Conservation (phyloP, 2,329 filamentous ascomycete species). For the Exutisphaerella laricina region DNA sequence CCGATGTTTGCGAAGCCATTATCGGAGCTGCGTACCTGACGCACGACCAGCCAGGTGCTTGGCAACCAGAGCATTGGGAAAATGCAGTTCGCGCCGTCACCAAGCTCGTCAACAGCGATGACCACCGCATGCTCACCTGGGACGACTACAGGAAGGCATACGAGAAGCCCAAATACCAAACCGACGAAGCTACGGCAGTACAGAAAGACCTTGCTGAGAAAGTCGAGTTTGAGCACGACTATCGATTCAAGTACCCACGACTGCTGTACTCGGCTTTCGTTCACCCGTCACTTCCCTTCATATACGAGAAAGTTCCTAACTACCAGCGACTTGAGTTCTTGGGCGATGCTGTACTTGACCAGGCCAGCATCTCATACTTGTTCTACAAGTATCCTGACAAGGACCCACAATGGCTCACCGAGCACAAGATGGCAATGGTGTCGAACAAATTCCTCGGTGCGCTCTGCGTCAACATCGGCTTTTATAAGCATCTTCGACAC, state of each 20-base stretch:
- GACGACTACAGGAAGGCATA: slow-evolving; percentile 68
- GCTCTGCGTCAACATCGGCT: slow-evolving; percentile 69
- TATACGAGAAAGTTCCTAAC: slow-evolving; percentile 72
- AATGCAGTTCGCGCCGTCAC: slow-evolving; percentile 61
- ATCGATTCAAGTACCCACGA: slow-evolving; percentile 67
- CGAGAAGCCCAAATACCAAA: slow-evolving; percentile 65
- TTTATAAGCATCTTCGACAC: slow-evolving; percentile 65
- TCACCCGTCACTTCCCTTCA: slow-evolving; percentile 73
- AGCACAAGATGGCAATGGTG: slow-evolving; percentile 99
- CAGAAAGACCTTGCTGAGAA: slow-evolving; percentile 64
- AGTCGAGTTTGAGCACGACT: slow-evolving; percentile 55
- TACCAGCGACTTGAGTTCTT: slow-evolving; percentile 92
- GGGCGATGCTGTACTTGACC: slow-evolving; percentile 81
- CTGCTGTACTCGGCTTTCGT: slow-evolving; percentile 79
- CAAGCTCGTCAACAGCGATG: slow-evolving; percentile 60
- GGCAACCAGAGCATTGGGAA: slow-evolving; percentile 49
- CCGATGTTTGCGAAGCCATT: slow-evolving; percentile 89
- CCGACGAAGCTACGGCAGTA: slow-evolving; percentile 53
- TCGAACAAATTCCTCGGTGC: slow-evolving; percentile 90
- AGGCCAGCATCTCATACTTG: slow-evolving; percentile 76
- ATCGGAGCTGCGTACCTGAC: slow-evolving; percentile 76
- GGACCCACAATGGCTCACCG: slow-evolving; percentile 94
- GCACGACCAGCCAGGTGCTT: slow-evolving; percentile 41
- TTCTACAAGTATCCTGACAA: slow-evolving; percentile 70
- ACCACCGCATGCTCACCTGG: slow-evolving; percentile 66